These are phyloP conservation scores for Pichia membranifaciens DNA, from an alignment of 805 yeast genomes.

Conservation along the genomic window DNA sequence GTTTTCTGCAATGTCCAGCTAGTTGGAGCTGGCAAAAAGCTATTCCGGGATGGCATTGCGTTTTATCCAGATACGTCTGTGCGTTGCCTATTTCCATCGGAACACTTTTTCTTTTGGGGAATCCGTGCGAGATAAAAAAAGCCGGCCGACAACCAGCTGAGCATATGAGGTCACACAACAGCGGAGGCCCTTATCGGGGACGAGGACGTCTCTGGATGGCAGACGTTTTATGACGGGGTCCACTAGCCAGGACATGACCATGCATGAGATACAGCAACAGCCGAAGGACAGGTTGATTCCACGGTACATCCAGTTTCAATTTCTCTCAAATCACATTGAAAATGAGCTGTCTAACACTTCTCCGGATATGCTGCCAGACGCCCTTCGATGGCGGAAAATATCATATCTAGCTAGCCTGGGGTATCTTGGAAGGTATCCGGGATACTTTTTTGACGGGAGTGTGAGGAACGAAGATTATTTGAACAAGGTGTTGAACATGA, in stretches of 20 bases:
- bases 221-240: too few species aligned
- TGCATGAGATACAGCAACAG: not conserved
- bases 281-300: not conserved
- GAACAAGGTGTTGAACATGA: constrained; percentile 1
- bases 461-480: constrained; percentile 4
- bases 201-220: too few species aligned
- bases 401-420: constrained; percentile 3
- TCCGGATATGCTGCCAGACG: not conserved
- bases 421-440: constrained; percentile 10
- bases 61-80: too few species aligned
- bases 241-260: not conserved
- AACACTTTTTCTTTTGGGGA: too few species aligned
- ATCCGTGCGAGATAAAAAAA: too few species aligned
- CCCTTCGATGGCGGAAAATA: constrained; percentile 10
- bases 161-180: too few species aligned
- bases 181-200: too few species aligned
- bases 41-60: too few species aligned
- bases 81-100: too few species aligned
- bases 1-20: too few species aligned
- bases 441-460: constrained; percentile 5
- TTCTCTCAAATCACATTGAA: constrained; percentile 1
- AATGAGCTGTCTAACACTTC: not conserved
- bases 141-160: too few species aligned
- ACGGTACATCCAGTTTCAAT: constrained; percentile 7
- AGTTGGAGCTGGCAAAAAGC: too few species aligned